Conservation (phyloP, 2,329 filamentous ascomycete species). For the Colletotrichum sp. region DNA sequence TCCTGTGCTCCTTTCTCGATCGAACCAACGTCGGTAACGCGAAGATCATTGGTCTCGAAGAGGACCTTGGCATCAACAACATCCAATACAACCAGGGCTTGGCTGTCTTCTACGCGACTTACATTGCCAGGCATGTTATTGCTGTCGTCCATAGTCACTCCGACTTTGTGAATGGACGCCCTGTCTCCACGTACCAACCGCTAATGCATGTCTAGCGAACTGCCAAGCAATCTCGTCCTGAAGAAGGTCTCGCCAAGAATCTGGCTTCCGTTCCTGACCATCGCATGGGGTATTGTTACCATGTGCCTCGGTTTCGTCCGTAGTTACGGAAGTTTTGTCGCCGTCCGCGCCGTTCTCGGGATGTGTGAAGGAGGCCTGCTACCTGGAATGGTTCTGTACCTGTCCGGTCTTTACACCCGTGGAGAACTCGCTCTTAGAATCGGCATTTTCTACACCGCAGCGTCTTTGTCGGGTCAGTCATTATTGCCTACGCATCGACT, state of each 20-base stretch:
- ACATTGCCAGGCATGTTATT: constrained; percentile 57
- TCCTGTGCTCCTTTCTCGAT: constrained; percentile 69
- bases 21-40: constrained; percentile 78
- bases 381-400: constrained; percentile 71
- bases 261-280: constrained; percentile 63
- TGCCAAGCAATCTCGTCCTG: constrained; percentile 68
- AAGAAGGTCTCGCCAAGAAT: constrained; percentile 65
- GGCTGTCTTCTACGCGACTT: constrained; percentile 69
- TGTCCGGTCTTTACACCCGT: constrained; percentile 66
- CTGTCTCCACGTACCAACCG: neutral
- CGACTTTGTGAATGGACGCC: neutral
- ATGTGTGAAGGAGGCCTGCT: constrained; percentile 68
- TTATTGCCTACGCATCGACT: neutral
- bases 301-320: constrained; percentile 61
- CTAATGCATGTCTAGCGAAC: constrained; percentile 47
- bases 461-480: constrained; percentile 56
- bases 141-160: neutral
- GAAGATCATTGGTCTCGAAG: constrained; percentile 66
- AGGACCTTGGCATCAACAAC: constrained; percentile 61
- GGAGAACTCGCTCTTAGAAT: constrained; percentile 67
- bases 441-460: constrained; percentile 71
- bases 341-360: constrained; percentile 65
- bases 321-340: constrained; percentile 61
- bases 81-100: constrained; percentile 69
- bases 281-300: constrained; percentile 63